These are phyloP conservation scores for Lodderomyces margitis DNA, from an alignment of 1,139 yeast species.

Conservation along the genomic window DNA sequence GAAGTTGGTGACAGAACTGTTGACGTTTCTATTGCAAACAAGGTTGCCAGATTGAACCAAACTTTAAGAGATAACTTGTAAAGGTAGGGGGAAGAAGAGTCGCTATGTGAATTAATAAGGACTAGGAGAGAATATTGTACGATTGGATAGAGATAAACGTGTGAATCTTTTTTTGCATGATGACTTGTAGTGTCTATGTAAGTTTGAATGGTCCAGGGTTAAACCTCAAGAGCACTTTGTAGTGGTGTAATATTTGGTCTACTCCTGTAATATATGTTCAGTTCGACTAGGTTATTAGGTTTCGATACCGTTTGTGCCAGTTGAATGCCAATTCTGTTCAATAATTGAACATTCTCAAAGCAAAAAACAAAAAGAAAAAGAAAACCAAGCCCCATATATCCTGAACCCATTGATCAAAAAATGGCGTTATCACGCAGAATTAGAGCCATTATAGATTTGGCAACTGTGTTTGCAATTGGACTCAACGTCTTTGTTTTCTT, in stretches of 20 bases:
- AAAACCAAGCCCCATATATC: too few species aligned
- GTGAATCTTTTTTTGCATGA: neutral
- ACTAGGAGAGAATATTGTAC: neutral
- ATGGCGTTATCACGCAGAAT: slow-evolving; percentile 10
- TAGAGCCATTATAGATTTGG: slow-evolving; percentile 11
- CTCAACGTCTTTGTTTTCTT: slow-evolving; percentile 53
- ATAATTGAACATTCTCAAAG: too few species aligned
- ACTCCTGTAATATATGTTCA: too few species aligned
- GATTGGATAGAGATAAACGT: neutral
- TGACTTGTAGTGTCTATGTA: too few species aligned
- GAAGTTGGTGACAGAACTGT: slow-evolving; percentile 97
- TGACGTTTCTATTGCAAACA: slow-evolving; percentile 84
- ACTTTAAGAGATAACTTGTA: slow-evolving; percentile 74
- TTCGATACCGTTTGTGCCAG: too few species aligned
- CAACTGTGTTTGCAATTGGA: slow-evolving; percentile 12
- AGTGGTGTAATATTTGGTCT: too few species aligned
- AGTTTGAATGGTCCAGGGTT: too few species aligned
- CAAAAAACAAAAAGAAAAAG: too few species aligned
- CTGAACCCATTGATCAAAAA: neutral
- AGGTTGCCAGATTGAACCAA: slow-evolving; percentile 86
- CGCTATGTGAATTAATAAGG: too few species aligned
- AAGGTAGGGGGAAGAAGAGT: neutral
- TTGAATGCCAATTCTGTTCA: too few species aligned
- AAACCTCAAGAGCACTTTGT: too few species aligned
- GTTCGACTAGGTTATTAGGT: too few species aligned